Evolutionary conservation across 805 yeast genomes (phyloP).

Genomic region (Candida maesae): DNA sequence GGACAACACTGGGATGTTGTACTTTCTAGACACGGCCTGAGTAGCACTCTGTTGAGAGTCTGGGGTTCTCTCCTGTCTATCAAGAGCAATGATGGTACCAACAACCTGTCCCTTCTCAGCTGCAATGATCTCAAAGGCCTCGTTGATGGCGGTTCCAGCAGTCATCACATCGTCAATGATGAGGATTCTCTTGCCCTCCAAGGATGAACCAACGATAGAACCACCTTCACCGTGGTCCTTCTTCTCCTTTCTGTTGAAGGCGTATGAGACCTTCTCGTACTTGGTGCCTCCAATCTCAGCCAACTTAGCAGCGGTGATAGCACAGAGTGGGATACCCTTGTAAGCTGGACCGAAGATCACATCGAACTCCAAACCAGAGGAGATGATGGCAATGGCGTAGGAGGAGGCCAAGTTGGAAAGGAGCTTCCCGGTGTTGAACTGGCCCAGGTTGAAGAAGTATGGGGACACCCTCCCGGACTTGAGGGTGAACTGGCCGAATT

Average conservation of each 20-base stretch:
- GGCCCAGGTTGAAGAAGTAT: constrained; percentile 92
- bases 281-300: constrained; percentile 86
- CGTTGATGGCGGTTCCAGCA: constrained; percentile 97
- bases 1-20: constrained; percentile 77
- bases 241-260: constrained; percentile 96
- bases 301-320: constrained; percentile 86
- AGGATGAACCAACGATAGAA: constrained; percentile 77
- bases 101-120: constrained; percentile 68
- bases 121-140: constrained; percentile 78
- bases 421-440: constrained; percentile 75
- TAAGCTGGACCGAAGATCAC: constrained; percentile 96
- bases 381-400: constrained; percentile 84
- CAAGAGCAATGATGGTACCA: constrained; percentile 88
- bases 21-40: constrained; percentile 66
- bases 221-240: constrained; percentile 99
- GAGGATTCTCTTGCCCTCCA: constrained; percentile 68
- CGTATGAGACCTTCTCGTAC: constrained; percentile 70
- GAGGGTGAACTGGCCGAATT: constrained; percentile 84
- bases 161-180: constrained; percentile 97
- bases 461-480: constrained; percentile 95
- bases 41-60: constrained; percentile 73
- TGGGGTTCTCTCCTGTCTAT: constrained; percentile 85
- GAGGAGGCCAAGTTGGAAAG: constrained; percentile 81
- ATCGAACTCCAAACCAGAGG: constrained; percentile 79
- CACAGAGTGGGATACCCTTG: constrained; percentile 95